phyloP scores from a whole-genome alignment of 106 monocot genomes.

The Dioscorea alata region DNA sequence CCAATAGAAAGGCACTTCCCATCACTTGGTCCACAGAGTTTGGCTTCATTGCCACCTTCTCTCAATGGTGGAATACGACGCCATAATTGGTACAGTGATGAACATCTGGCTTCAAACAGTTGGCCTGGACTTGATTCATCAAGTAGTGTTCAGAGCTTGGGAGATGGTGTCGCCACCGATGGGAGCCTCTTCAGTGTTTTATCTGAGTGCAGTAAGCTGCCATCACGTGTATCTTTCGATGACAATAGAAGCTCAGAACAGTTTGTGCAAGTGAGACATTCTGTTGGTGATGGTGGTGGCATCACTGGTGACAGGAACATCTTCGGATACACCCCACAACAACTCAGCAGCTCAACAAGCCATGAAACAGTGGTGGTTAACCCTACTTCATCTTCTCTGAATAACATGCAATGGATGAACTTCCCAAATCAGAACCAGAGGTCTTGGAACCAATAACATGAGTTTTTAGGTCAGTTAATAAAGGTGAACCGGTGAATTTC shows the following conservation, averaged over 20 bases:
- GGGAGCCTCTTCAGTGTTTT: conserved; percentile 33
- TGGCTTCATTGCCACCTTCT: conserved; percentile 11
- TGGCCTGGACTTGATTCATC: conserved; percentile 17
- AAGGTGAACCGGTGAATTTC: not conserved
- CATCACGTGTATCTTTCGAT: not conserved
- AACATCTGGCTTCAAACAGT: conserved; percentile 8
- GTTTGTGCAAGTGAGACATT: conserved; percentile 5
- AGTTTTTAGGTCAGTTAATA: not conserved
- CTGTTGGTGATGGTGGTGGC: not conserved
- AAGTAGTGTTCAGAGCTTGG: not conserved
- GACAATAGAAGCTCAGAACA: conserved; percentile 3
- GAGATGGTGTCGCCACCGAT: conserved; percentile 9
- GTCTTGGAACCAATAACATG: conserved; percentile 28
- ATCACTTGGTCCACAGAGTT: conserved; percentile 4
- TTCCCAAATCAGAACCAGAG: conserved; percentile 14
- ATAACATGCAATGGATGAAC: conserved; percentile 20
- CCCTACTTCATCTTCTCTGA: not conserved
- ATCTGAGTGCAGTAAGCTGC: conserved; percentile 15
- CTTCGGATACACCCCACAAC: conserved; percentile 5
- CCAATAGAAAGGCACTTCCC: conserved; percentile 17
- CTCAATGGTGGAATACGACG: conserved; percentile 12
- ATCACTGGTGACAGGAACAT: not conserved
- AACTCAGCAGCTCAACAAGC: conserved; percentile 10
- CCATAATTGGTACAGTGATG: conserved; percentile 39
- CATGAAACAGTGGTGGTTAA: conserved; percentile 1